Base-by-base conservation (phyloP, 768 basidiomycete genomes). In the Lactarius evosmus region DNA sequence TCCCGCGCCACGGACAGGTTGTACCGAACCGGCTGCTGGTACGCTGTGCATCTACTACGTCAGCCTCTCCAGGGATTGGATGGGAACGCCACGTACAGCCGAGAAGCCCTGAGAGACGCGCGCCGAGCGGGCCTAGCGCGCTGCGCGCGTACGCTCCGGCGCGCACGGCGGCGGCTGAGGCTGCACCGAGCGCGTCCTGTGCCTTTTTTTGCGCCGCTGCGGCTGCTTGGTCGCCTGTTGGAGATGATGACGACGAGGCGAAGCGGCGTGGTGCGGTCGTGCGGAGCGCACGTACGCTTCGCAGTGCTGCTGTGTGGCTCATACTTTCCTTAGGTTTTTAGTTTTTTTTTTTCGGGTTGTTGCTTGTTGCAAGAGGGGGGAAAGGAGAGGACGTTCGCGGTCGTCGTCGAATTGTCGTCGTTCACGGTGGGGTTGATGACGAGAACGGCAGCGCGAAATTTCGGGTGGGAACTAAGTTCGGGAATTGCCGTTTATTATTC, bases 1-100 rank as follows among this genome's bases (percentile, higher is more conserved):
- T 94, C 92, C 58, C 86, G 84, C 22, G 84, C 79, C 54, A 95
- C 91, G 58, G 86, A 72, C 32, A 90, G 77, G 78, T 94, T 93
- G 80, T 93, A 94, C 32, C 83, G 64, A 38, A 94, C 72, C 5
- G 92, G 91, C 71, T 89, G 81, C 65, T 85, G 85, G 78, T 93
- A 92, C 11, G 85, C 93, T 85, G 64, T 85, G 64, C 41, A 61
- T 34, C 16, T 12, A 56, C 14, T 12, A 2, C 30, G 17, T 54
- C 22, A 34, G 55, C 29, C 38, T 38, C 16, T 34, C 46, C 46
- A 54, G 33, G 27, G 52, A 44, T n/a, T n/a, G n/a, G n/a, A n/a
- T n/a, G n/a, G 40, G 54, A 19, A 3, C 6, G 12, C 62, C 50
- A 77, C 80, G 67, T 66, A 84, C 83, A 74, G 51, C 83, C 83